Evolutionary conservation across 2,329 filamentous ascomycete species (phyloP).

Genomic region (Talaromyces verruculosus): DNA sequence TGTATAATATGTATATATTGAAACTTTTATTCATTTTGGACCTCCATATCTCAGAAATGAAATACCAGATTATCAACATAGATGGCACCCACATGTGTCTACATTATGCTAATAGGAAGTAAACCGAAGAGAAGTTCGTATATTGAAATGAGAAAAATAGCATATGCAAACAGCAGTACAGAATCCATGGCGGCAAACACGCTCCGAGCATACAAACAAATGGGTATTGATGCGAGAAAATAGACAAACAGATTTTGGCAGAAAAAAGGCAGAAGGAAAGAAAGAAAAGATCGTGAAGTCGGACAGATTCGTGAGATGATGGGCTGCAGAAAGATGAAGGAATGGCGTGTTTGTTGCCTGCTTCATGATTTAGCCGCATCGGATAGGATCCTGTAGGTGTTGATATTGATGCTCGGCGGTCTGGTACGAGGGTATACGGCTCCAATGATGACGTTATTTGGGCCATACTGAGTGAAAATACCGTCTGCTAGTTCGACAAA

Average conservation of each 20-base stretch:
- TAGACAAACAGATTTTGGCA: not conserved
- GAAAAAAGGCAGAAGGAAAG: not conserved
- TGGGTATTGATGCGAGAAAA: slow-evolving; percentile 17
- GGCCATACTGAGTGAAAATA: slow-evolving; percentile 51
- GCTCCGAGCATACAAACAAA: slow-evolving; percentile 18
- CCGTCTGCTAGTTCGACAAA: slow-evolving; percentile 65
- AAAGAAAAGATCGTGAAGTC: slow-evolving; percentile 10
- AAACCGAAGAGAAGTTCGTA: not conserved
- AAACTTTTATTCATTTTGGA: not conserved
- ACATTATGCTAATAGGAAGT: not conserved
- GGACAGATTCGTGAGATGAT: slow-evolving; percentile 3
- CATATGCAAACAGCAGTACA: not conserved
- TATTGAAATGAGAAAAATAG: not conserved
- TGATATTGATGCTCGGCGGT: slow-evolving; percentile 42
- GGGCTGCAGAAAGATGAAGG: not conserved
- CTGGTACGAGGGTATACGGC: slow-evolving; percentile 40
- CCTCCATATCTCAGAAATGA: no score
- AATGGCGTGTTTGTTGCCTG: not conserved
- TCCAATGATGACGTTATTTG: slow-evolving; percentile 34
- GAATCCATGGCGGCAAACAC: slow-evolving; percentile 9
- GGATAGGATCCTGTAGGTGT: slow-evolving; percentile 42
- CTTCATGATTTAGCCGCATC: slow-evolving; percentile 36
- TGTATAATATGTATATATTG: not conserved
- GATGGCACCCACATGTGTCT: not conserved
- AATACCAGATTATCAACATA: not conserved